Conservation (phyloP, 75 land plant species). For the Picea sitchensis region DNA sequence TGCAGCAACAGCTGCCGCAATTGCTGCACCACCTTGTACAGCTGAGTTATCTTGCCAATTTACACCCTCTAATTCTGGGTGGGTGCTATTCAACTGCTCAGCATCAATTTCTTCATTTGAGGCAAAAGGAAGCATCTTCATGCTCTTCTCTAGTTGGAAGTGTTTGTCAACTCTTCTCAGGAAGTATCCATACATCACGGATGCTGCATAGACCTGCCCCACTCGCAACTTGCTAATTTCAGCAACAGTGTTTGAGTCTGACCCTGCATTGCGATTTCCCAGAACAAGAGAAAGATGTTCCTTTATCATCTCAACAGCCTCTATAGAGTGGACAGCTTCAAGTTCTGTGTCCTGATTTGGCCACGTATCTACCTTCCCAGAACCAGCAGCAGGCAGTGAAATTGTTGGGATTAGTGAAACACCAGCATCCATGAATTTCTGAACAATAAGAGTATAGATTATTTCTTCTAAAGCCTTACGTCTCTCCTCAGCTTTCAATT, state of each 20-base stretch:
- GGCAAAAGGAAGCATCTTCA: constrained; percentile 48
- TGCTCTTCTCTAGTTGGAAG: constrained; percentile 71
- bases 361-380: constrained; percentile 47
- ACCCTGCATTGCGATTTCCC: constrained; percentile 31
- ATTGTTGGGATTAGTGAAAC: constrained; percentile 44
- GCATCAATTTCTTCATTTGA: constrained; percentile 15
- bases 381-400: constrained; percentile 20
- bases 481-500: constrained; percentile 67
- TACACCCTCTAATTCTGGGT: constrained; percentile 13
- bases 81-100: constrained; percentile 17
- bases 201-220: constrained; percentile 83
- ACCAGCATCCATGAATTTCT: constrained; percentile 62
- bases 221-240: constrained; percentile 71
- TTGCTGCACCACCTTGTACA: constrained; percentile 22
- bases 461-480: constrained; percentile 65
- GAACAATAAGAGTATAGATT: constrained; percentile 65
- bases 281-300: constrained; percentile 61
- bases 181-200: constrained; percentile 80
- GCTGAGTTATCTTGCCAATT: constrained; percentile 21
- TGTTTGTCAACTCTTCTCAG: constrained; percentile 64
- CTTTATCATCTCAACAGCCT: constrained; percentile 71
- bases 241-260: constrained; percentile 29
- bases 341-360: constrained; percentile 54
- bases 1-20: constrained; percentile 10
- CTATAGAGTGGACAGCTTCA: constrained; percentile 51